Conservation (phyloP, 164 flowering plant species). For the Nymphaea thermarum region DNA sequence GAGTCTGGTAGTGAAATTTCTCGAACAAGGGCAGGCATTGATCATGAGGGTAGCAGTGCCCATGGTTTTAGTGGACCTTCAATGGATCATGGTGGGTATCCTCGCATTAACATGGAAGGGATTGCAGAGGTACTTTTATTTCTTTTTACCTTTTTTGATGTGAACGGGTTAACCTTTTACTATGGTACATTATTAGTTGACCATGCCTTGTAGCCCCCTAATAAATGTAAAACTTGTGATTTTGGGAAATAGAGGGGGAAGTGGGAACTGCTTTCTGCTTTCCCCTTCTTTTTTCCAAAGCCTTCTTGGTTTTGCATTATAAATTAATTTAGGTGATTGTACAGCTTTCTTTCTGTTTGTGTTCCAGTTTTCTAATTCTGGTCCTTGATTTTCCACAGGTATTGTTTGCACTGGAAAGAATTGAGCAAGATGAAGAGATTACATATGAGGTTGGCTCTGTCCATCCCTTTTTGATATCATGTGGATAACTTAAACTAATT, state of each 20-base stretch:
- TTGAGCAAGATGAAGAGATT: slow-evolving; percentile 77
- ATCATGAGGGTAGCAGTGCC: slow-evolving; percentile 26
- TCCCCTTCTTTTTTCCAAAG: background rate
- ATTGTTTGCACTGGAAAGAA: slow-evolving; percentile 74
- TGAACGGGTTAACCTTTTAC: background rate
- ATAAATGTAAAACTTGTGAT: background rate
- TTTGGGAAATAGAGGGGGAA: background rate
- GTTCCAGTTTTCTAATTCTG: slow-evolving; percentile 1
- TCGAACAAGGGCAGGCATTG: slow-evolving; percentile 17
- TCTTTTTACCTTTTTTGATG: background rate
- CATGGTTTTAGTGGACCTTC: slow-evolving; percentile 21
- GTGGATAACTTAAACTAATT: slow-evolving; percentile 2
- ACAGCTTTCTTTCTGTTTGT: no score
- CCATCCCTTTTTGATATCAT: background rate
- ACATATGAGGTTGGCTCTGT: slow-evolving; percentile 58
- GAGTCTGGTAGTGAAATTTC: slow-evolving; percentile 25
- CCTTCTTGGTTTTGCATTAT: background rate
- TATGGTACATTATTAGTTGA: no score
- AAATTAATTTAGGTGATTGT: background rate
- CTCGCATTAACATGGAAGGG: slow-evolving; percentile 50
- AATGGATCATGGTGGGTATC: slow-evolving; percentile 29
- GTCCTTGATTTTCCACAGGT: slow-evolving; percentile 30
- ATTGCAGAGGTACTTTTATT: slow-evolving; percentile 55
- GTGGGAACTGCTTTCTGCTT: no score
- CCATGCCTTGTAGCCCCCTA: background rate